Evolutionary conservation across 2,329 filamentous ascomycete genomes (phyloP).

Genomic region (Ophiostoma novo-ulmi): DNA sequence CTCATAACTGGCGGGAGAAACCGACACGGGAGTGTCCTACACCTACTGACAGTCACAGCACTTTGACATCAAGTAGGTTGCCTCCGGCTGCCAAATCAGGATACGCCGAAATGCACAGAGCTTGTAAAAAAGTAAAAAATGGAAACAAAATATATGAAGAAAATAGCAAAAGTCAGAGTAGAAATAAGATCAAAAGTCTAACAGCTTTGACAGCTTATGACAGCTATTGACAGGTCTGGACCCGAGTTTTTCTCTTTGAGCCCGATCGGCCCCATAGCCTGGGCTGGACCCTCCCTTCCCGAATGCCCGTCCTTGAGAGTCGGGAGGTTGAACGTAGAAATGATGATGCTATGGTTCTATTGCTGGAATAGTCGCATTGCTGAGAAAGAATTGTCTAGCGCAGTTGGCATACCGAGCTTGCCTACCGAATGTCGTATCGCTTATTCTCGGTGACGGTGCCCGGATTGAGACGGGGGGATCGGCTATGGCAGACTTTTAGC

Average conservation of each 20-base stretch:
- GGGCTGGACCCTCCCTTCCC: slow-evolving; percentile 7
- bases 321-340: too few relatives aligned
- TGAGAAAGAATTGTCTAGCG: background rate
- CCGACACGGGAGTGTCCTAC: background rate
- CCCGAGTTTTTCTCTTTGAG: slow-evolving; percentile 8
- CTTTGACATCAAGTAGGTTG: background rate
- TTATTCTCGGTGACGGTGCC: background rate
- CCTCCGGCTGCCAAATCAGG: background rate
- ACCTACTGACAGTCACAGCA: background rate
- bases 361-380: too few relatives aligned
- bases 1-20: background rate
- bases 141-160: background rate
- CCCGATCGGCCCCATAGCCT: slow-evolving; percentile 10
- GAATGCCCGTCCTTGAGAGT: background rate
- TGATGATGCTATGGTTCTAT: background rate
- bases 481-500: background rate
- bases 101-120: background rate
- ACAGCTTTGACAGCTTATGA: background rate
- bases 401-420: background rate
- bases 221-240: background rate
- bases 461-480: background rate
- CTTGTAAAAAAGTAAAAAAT: background rate
- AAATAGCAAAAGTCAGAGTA: too few relatives aligned
- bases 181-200: too few relatives aligned
- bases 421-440: background rate